Evolutionary conservation across 116 monocot species (phyloP), one percentile per base, ranked within the genome.

Genomic region (Zostera marina): DNA sequence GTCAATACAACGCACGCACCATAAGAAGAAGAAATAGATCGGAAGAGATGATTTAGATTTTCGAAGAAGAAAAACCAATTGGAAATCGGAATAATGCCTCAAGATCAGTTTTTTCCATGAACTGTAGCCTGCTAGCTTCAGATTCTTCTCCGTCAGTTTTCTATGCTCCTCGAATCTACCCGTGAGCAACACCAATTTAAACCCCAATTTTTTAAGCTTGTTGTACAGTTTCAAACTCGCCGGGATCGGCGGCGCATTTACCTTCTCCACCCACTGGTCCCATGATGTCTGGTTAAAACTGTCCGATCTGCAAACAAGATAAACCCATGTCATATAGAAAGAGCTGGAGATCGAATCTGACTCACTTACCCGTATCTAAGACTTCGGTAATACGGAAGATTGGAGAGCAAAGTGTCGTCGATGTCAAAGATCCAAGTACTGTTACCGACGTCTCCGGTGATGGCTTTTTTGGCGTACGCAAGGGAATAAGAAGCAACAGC

Each of bases 321-420:
- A 14, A 45, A 45, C 14, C 4, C 44, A 14, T 45, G 14, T 45
- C 8, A 45, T 45, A 45, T 14, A 45, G 44, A 45, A 45, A 45
- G 1, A 45, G 10, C n/a, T n/a, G n/a, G 42, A 43, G 20, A 52
- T 19, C 0, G 22, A 24, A 53, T 53, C 53, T 53, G 0, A 89
- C 89, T 32, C 0, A 32, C 32, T 32, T 32, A 32, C 32, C 89
- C 89, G 44, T 62, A 89, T 5, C 68, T 68, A 66, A n/a, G n/a
- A n/a, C n/a, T n/a, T 89, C 81, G 13, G 20, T 89, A 84, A 57
- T 89, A 89, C 6, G 84, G 84, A 2, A 89, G 66, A 59, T 88
- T 88, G 23, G 81, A 82, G 51, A 88, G 68, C 41, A 82, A 62
- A 0, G 87, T 88, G 62, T 88, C 87, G 24, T 88, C 87, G 12